A percentile compares a stretch with the other conserved stretches of the same genome.
Evolutionary conservation across 1,284 basidiomycete genomes (phyloP).

Genomic region (Cryptococcus sp.): DNA sequence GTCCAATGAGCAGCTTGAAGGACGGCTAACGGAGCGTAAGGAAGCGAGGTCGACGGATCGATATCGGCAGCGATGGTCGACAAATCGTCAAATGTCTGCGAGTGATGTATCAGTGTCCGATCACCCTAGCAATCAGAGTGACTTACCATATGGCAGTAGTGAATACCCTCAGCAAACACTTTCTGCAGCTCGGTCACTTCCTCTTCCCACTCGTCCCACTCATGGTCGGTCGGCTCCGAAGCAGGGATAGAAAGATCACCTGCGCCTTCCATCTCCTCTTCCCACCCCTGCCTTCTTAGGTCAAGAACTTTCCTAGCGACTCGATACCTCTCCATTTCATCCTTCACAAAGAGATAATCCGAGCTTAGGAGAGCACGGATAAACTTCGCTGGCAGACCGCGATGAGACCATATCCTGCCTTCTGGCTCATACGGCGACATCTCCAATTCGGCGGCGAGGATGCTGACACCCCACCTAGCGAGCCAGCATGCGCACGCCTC

Average conservation of each 20-base stretch:
- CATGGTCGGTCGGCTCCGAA: slow-evolving; percentile 20
- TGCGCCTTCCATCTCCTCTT: slow-evolving; percentile 27
- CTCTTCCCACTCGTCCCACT: slow-evolving; percentile 47
- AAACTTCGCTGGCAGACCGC: slow-evolving; percentile 72
- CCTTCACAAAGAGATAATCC: slow-evolving; percentile 76
- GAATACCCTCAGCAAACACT: slow-evolving; percentile 77
- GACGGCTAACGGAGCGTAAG: slow-evolving; percentile 67
- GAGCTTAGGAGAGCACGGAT: slow-evolving; percentile 72
- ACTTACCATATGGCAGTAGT: slow-evolving; percentile 84
- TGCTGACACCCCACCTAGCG: slow-evolving; percentile 77
- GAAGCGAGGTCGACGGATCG: slow-evolving; percentile 68
- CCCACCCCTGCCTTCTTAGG: slow-evolving; percentile 60
- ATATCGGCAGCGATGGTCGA: slow-evolving; percentile 70
- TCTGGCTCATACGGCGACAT: neutral
- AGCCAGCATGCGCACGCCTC: slow-evolving; percentile 88
- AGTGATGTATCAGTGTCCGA: slow-evolving; percentile 10
- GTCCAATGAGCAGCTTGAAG: slow-evolving; percentile 77
- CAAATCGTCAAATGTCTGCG: slow-evolving; percentile 73
- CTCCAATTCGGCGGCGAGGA: slow-evolving; percentile 68
- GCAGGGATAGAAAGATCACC: slow-evolving; percentile 20
- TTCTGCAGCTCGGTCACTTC: slow-evolving; percentile 57
- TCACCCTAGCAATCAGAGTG: slow-evolving; percentile 1
- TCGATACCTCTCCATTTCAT: slow-evolving; percentile 78
- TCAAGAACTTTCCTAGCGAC: slow-evolving; percentile 76
- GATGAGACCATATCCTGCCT: slow-evolving; percentile 62